These are phyloP conservation scores for Globisporangium cederbergense DNA, from an alignment of 352 stramenopile genomes.

Conservation along the genomic window DNA sequence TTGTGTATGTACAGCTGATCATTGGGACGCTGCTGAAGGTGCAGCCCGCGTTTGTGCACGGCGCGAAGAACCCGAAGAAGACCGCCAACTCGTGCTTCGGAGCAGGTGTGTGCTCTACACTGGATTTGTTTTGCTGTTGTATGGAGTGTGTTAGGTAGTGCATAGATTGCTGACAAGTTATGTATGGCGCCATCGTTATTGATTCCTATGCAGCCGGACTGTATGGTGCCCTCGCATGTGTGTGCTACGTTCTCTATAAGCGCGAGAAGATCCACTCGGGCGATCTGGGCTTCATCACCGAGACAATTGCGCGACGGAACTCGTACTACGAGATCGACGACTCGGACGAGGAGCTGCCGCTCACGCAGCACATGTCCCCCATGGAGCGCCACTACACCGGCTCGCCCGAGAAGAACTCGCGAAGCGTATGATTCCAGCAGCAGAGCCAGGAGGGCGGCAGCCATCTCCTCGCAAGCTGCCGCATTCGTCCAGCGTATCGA, in stretches of 20 bases:
- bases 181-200: neutral
- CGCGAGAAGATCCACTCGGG: constrained; percentile 44
- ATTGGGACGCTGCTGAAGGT: constrained; percentile 70
- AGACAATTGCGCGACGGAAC: constrained; percentile 43
- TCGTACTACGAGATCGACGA: constrained; percentile 63
- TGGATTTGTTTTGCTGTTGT: neutral
- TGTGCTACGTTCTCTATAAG: constrained; percentile 58
- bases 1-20: constrained; percentile 40
- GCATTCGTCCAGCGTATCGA: neutral
- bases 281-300: constrained; percentile 39
- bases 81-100: constrained; percentile 75
- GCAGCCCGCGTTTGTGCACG: constrained; percentile 68
- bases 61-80: constrained; percentile 67
- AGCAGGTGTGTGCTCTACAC: constrained; percentile 42
- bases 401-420: constrained; percentile 9
- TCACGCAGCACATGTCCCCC: constrained; percentile 68
- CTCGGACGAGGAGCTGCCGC: constrained; percentile 65
- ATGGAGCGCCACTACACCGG: constrained; percentile 25
- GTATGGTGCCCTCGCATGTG: constrained; percentile 42
- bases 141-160: too few species aligned
- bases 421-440: constrained; percentile 12
- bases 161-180: too few species aligned
- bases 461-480: neutral
- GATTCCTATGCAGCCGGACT: constrained; percentile 29
- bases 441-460: neutral